These are phyloP conservation scores for Neofusicoccum laricinum DNA, from an alignment of 2,329 filamentous ascomycete genomes.

Conservation along the genomic window DNA sequence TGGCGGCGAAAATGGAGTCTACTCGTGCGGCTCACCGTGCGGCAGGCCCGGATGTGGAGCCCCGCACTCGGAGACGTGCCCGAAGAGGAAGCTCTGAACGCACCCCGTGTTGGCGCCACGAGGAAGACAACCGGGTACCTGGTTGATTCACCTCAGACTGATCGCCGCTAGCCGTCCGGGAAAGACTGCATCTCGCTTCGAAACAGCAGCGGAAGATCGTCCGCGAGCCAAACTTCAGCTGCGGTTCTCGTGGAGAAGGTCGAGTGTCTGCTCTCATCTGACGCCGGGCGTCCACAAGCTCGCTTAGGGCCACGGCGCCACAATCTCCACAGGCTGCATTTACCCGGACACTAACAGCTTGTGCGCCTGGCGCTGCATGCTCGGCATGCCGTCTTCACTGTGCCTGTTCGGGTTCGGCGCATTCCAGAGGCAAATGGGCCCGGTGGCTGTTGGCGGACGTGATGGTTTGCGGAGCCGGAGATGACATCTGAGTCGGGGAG, in stretches of 20 bases:
- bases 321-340: neutral
- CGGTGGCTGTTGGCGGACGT: neutral
- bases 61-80: neutral
- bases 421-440: neutral
- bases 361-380: neutral
- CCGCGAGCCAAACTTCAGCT: neutral
- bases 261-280: neutral
- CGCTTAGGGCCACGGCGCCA: neutral
- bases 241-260: neutral
- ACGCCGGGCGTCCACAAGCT: neutral
- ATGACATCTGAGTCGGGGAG: neutral
- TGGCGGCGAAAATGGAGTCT: neutral
- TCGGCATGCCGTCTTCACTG: neutral
- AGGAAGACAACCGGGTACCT: neutral
- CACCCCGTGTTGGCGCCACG: neutral
- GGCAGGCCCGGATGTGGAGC: neutral
- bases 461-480: neutral
- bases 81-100: neutral
- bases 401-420: neutral
- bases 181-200: neutral
- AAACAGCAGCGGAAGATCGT: neutral
- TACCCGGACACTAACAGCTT: neutral
- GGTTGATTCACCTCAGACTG: neutral
- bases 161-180: slow-evolving; percentile 1
- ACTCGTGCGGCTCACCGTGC: neutral